Conservation (phyloP, 139 green algal genomes). For the Parachlorella kessleri region DNA sequence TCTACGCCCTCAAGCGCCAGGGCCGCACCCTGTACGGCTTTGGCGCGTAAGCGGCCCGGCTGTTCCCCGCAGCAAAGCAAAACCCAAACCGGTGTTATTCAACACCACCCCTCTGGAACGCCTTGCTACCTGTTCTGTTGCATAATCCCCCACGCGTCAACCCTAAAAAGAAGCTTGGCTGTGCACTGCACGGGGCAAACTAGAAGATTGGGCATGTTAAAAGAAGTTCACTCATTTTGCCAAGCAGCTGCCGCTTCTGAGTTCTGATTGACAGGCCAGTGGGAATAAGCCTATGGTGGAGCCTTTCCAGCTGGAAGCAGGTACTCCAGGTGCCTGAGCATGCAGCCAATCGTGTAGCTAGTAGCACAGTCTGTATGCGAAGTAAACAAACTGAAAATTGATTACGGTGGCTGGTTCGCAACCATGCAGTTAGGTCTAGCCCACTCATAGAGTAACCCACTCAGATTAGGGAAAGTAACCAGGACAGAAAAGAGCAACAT, state of each 20-base stretch:
- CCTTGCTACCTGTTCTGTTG: not conserved
- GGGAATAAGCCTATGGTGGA: not conserved
- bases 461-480: too few species aligned
- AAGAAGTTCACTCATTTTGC: not conserved
- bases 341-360: not conserved
- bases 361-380: not conserved
- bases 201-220: not conserved
- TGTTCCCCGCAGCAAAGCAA: not conserved
- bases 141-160: not conserved
- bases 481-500: too few species aligned
- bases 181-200: not conserved
- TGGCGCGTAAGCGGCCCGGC: slow-evolving; percentile 71
- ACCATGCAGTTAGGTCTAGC: too few species aligned
- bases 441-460: too few species aligned
- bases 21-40: slow-evolving; percentile 96
- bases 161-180: not conserved
- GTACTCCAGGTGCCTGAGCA: not conserved
- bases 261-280: not conserved
- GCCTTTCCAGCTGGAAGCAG: not conserved
- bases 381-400: not conserved
- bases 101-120: not conserved
- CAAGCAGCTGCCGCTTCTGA: too few species aligned
- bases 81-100: not conserved
- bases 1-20: slow-evolving; percentile 95
- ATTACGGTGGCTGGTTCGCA: not conserved